These are phyloP conservation scores for Globisporangium radiosum DNA, from an alignment of 352 stramenopile species.

Conservation along the genomic window DNA sequence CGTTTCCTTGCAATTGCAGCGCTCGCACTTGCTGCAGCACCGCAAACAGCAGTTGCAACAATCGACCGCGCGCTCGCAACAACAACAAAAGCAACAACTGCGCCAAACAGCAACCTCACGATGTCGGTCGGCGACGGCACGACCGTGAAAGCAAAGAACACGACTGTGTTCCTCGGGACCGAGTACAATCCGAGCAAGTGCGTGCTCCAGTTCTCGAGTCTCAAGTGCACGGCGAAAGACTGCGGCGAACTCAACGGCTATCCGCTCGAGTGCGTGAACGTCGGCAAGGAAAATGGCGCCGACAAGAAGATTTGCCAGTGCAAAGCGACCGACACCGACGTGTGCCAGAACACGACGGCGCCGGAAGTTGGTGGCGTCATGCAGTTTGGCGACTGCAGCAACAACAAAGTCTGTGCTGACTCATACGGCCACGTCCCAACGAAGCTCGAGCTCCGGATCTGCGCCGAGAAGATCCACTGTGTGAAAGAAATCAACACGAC, in stretches of 20 bases:
- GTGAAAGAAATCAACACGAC: conserved; percentile 65
- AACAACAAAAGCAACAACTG: conserved; percentile 7
- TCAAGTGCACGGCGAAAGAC: conserved; percentile 42
- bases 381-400: conserved; percentile 67
- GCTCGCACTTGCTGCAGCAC: conserved; percentile 6
- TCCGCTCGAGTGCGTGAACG: conserved; percentile 51
- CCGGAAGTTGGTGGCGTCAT: conserved; percentile 26
- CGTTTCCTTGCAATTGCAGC: conserved; percentile 9
- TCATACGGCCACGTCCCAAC: conserved; percentile 58
- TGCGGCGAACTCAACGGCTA: conserved; percentile 70
- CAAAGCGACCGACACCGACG: conserved; percentile 23
- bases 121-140: conserved; percentile 61
- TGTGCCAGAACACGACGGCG: conserved; percentile 47
- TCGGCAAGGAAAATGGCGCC: conserved; percentile 53
- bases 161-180: conserved; percentile 52
- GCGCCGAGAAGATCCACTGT: conserved; percentile 66
- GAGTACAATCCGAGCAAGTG: conserved; percentile 69
- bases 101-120: conserved; percentile 20
- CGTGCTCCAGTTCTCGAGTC: conserved; percentile 57
- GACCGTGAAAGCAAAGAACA: conserved; percentile 40
- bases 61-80: background rate
- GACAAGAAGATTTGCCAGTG: conserved; percentile 69
- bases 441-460: conserved; percentile 41
- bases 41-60: background rate
- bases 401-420: conserved; percentile 37